phyloP scores from a whole-genome alignment of 1,284 basidiomycete genomes.

The Xanthoconium separans region DNA sequence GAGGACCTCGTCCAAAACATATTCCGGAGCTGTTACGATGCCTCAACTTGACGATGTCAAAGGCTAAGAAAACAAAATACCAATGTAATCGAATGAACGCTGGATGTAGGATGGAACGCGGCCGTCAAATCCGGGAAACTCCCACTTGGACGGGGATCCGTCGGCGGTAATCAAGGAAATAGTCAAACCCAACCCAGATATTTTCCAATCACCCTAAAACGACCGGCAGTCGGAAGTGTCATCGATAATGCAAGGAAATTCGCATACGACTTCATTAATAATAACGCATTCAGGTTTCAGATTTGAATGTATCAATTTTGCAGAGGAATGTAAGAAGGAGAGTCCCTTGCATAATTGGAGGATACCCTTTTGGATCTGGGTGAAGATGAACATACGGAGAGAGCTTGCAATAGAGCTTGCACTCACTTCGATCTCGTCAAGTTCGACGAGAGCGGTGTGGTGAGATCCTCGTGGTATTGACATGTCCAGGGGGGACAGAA shows the following conservation, averaged over 20 bases:
- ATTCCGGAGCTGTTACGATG: conserved; percentile 80
- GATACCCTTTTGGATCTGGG: conserved; percentile 93
- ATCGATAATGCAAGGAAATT: not conserved
- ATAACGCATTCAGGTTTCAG: conserved; percentile 83
- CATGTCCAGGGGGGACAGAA: conserved; percentile 76
- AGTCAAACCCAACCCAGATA: conserved; percentile 87
- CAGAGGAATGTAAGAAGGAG: conserved; percentile 89
- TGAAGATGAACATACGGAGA: conserved; percentile 9
- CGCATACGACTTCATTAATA: conserved; percentile 81
- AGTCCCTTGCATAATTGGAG: conserved; percentile 93
- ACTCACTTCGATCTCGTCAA: conserved; percentile 88
- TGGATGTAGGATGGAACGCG: conserved; percentile 81
- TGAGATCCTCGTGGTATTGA: conserved; percentile 67
- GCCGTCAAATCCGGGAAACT: conserved; percentile 87
- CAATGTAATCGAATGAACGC: conserved; percentile 93
- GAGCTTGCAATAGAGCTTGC: conserved; percentile 7
- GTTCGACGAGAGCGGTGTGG: conserved; percentile 59
- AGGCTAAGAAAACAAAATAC: conserved; percentile 39
- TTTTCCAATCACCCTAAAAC: conserved; percentile 94
- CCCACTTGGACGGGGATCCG: conserved; percentile 78
- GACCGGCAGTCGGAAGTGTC: conserved; percentile 3
- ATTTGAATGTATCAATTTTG: conserved; percentile 91
- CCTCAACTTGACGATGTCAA: conserved; percentile 3
- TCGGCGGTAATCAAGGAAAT: conserved; percentile 74
- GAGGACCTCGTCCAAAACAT: conserved; percentile 87